A percentile compares a stretch with the other conserved stretches of the same genome.
Conservation (phyloP, 208 protist species). For the Trypanosoma brucei region DNA sequence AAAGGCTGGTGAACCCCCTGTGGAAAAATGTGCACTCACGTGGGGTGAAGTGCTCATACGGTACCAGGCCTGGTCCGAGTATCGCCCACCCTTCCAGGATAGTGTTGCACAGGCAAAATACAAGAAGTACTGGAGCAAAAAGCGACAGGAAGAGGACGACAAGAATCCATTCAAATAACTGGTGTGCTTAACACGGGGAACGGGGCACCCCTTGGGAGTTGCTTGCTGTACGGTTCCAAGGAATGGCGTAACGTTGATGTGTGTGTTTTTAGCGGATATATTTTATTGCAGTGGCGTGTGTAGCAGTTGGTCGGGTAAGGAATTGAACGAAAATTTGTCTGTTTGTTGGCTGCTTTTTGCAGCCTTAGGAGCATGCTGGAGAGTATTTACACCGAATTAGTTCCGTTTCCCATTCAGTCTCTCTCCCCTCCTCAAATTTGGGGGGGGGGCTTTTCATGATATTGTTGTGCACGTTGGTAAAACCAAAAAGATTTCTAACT, state of each 20-base stretch:
- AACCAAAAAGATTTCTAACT: no score
- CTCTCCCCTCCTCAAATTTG: no score
- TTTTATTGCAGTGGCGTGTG: background rate
- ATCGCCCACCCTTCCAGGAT: slow-evolving; percentile 82
- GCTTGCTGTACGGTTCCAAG: background rate
- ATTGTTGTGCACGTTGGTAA: no score
- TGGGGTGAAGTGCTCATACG: slow-evolving; percentile 88
- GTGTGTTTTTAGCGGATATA: no score
- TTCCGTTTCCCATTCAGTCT: no score
- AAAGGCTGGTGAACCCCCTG: slow-evolving; percentile 55
- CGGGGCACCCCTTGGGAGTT: background rate
- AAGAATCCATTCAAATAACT: slow-evolving; percentile 25
- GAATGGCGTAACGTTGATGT: no score
- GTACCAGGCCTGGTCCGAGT: slow-evolving; percentile 83
- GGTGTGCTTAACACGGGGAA: no score
- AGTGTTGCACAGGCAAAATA: slow-evolving; percentile 61
- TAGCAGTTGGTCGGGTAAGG: background rate
- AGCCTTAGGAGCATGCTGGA: no score
- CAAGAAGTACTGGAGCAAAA: slow-evolving; percentile 86
- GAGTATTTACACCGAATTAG: no score
- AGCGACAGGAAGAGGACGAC: slow-evolving; percentile 65
- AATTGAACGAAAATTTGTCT: no score
- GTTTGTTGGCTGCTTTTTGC: no score
- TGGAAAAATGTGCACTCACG: slow-evolving; percentile 85
- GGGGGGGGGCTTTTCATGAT: no score